phyloP scores from a whole-genome alignment of 768 basidiomycete species.

The Clavulina sp. region DNA sequence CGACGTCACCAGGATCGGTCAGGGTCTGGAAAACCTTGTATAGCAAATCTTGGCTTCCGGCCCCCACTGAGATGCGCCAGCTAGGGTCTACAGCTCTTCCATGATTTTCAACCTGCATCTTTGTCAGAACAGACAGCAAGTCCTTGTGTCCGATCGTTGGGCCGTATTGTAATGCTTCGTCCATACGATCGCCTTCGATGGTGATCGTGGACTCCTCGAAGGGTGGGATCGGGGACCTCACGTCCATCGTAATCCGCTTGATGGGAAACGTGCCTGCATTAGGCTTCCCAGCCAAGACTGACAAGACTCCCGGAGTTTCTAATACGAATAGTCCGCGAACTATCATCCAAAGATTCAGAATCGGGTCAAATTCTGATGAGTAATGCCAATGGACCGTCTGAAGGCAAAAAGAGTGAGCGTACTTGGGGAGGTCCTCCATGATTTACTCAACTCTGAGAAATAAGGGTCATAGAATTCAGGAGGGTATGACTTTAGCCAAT shows the following conservation, averaged over 20 bases:
- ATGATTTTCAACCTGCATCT: constrained; percentile 56
- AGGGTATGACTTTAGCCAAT: constrained; percentile 16
- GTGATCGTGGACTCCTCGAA: constrained; percentile 31
- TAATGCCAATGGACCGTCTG: neutral
- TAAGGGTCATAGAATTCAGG: constrained; percentile 38
- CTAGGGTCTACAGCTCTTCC: constrained; percentile 40
- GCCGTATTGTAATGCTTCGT: constrained; percentile 57
- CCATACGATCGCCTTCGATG: constrained; percentile 27
- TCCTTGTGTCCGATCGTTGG: constrained; percentile 48
- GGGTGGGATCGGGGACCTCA: constrained; percentile 29
- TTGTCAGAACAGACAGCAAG: constrained; percentile 50
- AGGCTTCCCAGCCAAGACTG: constrained; percentile 80
- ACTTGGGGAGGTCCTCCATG: constrained; percentile 48
- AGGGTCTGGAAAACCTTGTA: constrained; percentile 65
- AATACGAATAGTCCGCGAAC: constrained; percentile 55
- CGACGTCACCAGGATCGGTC: constrained; percentile 59
- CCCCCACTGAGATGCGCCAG: constrained; percentile 65
- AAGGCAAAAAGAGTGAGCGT: constrained; percentile 19
- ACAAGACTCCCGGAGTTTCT: constrained; percentile 67
- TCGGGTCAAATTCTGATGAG: constrained; percentile 14
- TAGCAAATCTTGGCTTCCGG: constrained; percentile 78
- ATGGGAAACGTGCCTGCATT: constrained; percentile 86
- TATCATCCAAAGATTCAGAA: constrained; percentile 12
- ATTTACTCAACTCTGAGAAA: constrained; percentile 44
- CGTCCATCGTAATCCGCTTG: constrained; percentile 52